Conservation (phyloP, 805 yeast species). For the Ogataea parapolymorpha region DNA sequence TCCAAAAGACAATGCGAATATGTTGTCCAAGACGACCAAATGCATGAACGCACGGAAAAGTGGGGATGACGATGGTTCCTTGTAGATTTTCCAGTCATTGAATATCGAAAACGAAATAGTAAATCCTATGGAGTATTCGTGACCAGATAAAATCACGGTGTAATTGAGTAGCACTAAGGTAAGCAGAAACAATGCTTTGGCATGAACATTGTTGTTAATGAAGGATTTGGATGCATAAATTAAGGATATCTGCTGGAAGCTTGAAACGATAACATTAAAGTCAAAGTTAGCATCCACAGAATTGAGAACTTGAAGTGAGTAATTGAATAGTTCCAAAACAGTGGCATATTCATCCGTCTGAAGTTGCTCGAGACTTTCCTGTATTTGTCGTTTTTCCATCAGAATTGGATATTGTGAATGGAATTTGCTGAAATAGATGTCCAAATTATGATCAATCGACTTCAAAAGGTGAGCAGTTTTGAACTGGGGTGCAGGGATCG, state of each 20-base stretch:
- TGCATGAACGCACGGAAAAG: slow-evolving; percentile 40
- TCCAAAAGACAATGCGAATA: slow-evolving; percentile 53
- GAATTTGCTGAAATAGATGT: slow-evolving; percentile 40
- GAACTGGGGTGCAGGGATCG: slow-evolving; percentile 19
- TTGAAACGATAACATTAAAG: slow-evolving; percentile 33
- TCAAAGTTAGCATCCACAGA: slow-evolving; percentile 25
- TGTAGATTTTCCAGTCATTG: slow-evolving; percentile 53
- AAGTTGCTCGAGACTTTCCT: slow-evolving; percentile 25
- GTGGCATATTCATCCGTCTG: slow-evolving; percentile 30
- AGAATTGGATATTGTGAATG: slow-evolving; percentile 46
- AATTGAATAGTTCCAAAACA: slow-evolving; percentile 40
- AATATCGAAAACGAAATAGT: slow-evolving; percentile 51
- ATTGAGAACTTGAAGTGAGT: slow-evolving; percentile 38
- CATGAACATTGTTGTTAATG: slow-evolving; percentile 27
- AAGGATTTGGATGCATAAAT: slow-evolving; percentile 36
- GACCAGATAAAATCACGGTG: slow-evolving; percentile 56
- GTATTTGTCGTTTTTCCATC: slow-evolving; percentile 33
- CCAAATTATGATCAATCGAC: slow-evolving; percentile 34
- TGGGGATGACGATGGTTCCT: slow-evolving; percentile 26
- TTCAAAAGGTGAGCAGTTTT: slow-evolving; percentile 23
- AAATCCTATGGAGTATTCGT: slow-evolving; percentile 54
- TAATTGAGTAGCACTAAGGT: slow-evolving; percentile 49
- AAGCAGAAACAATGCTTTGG: slow-evolving; percentile 34
- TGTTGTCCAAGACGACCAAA: slow-evolving; percentile 47
- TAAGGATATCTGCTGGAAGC: slow-evolving; percentile 35